Percentiles rank a stretch among this genome's conserved stretches.
Conservation (phyloP, 495 filamentous ascomycete genomes). For the Lasiosphaeria hispida region DNA sequence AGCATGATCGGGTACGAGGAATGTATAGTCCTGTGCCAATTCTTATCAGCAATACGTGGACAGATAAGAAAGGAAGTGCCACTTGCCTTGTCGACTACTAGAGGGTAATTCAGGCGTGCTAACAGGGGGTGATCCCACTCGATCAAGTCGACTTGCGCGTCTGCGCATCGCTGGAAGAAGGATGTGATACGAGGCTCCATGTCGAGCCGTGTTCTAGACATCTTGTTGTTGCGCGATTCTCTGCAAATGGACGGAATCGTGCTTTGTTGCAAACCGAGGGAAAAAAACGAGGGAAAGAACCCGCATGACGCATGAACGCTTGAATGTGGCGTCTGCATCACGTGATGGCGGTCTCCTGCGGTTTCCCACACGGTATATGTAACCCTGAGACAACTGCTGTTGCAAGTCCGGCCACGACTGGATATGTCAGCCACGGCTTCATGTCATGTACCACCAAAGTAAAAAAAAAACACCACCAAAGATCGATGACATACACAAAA, state of each 20-base stretch:
- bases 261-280: too few species aligned
- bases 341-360: slow-evolving; percentile 2
- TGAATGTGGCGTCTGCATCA: slow-evolving; percentile 2
- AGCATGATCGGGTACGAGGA: slow-evolving; percentile 3
- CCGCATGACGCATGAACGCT: slow-evolving; percentile 1
- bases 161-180: not conserved
- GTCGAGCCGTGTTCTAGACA: slow-evolving; percentile 3
- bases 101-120: slow-evolving; percentile 1
- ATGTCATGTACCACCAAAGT: too few species aligned
- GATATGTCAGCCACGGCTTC: too few species aligned
- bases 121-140: slow-evolving; percentile 1
- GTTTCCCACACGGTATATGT: too few species aligned
- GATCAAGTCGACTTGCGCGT: slow-evolving; percentile 3
- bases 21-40: slow-evolving; percentile 1
- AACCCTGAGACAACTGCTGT: too few species aligned
- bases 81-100: slow-evolving; percentile 2
- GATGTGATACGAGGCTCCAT: not conserved
- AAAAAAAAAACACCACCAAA: too few species aligned
- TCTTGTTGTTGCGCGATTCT: slow-evolving; percentile 3
- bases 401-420: too few species aligned
- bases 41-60: slow-evolving; percentile 3
- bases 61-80: slow-evolving; percentile 1
- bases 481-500: too few species aligned
- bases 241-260: too few species aligned
- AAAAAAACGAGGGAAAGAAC: not conserved